These are phyloP conservation scores for Alternaria sp. DNA, from an alignment of 2,329 filamentous ascomycete species.

Conservation along the genomic window DNA sequence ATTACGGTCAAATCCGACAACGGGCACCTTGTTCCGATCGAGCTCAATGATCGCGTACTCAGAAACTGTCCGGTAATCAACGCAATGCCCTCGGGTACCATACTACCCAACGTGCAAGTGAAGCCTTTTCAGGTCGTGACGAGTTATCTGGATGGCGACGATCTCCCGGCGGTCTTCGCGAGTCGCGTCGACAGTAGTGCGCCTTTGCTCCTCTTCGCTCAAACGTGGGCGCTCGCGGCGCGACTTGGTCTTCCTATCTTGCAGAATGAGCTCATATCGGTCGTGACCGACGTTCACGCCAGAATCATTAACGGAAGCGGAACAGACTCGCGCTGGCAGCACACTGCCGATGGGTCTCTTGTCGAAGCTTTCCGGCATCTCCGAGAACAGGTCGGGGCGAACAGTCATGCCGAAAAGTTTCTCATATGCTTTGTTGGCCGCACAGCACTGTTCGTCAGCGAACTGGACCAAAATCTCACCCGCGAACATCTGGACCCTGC, in stretches of 20 bases:
- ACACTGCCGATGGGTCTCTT: background rate
- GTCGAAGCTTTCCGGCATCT: background rate
- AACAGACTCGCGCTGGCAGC: background rate
- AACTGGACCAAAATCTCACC: background rate
- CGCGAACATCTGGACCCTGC: background rate
- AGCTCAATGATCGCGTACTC: background rate
- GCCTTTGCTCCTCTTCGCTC: constrained; percentile 8
- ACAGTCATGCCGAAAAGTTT: constrained; percentile 13
- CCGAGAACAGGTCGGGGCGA: background rate
- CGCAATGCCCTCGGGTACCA: background rate
- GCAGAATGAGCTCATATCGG: constrained; percentile 6
- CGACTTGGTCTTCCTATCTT: constrained; percentile 1
- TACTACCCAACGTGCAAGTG: background rate
- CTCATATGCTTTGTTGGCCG: constrained; percentile 11
- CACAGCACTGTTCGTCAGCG: background rate
- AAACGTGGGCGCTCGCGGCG: constrained; percentile 14
- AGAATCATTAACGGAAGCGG: background rate
- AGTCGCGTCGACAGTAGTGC: background rate
- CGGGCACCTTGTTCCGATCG: background rate
- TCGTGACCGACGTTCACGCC: constrained; percentile 3
- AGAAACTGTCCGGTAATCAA: background rate
- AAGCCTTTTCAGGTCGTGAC: constrained; percentile 2
- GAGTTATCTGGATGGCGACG: constrained; percentile 1
- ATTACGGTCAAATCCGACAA: background rate
- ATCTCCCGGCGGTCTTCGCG: background rate